A percentile compares a stretch with the other conserved stretches of the same genome.
These are phyloP conservation scores for Buxus sempervirens DNA, from an alignment of 164 flowering plant species.

Conservation along the genomic window DNA sequence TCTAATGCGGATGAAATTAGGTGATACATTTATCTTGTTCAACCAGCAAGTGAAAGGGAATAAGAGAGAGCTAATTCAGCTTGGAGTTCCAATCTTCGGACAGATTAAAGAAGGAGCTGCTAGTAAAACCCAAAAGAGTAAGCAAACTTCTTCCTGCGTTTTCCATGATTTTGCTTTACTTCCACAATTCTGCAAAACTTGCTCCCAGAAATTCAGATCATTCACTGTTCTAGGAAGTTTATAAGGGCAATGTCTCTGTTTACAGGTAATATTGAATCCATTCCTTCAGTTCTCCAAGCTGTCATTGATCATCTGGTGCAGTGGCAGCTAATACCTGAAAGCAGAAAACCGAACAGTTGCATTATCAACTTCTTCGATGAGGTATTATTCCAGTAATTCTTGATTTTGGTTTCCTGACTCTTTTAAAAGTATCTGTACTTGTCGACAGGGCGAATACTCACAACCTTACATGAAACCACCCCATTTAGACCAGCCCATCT, in stretches of 20 bases:
- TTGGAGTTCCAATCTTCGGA: slow-evolving; percentile 88
- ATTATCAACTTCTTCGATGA: slow-evolving; percentile 87
- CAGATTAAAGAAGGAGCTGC: slow-evolving; percentile 55
- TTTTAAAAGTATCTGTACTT: background rate
- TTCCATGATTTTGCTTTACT: slow-evolving; percentile 1
- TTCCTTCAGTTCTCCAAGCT: slow-evolving; percentile 65
- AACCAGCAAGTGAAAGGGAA: slow-evolving; percentile 86
- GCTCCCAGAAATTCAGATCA: no score
- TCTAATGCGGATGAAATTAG: slow-evolving; percentile 31
- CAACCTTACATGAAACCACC: slow-evolving; percentile 95
- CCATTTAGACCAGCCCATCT: slow-evolving; percentile 86
- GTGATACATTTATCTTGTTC: slow-evolving; percentile 78
- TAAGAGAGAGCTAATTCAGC: slow-evolving; percentile 86
- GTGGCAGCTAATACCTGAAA: slow-evolving; percentile 79
- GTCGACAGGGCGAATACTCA: slow-evolving; percentile 77
- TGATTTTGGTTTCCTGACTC: background rate
- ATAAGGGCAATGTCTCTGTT: slow-evolving; percentile 2
- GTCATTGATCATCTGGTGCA: slow-evolving; percentile 75
- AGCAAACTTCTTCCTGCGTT: slow-evolving; percentile 4
- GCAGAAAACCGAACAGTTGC: slow-evolving; percentile 83
- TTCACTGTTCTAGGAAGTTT: background rate
- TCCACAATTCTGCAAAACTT: no score
- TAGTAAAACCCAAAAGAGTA: slow-evolving; percentile 37
- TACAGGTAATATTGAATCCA: slow-evolving; percentile 71
- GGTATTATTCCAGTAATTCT: slow-evolving; percentile 36